A percentile compares a stretch with the other conserved stretches of the same genome.
These are phyloP conservation scores for Pestalotiopsis sp. DNA, from an alignment of 2,329 filamentous ascomycete species.

Conservation along the genomic window DNA sequence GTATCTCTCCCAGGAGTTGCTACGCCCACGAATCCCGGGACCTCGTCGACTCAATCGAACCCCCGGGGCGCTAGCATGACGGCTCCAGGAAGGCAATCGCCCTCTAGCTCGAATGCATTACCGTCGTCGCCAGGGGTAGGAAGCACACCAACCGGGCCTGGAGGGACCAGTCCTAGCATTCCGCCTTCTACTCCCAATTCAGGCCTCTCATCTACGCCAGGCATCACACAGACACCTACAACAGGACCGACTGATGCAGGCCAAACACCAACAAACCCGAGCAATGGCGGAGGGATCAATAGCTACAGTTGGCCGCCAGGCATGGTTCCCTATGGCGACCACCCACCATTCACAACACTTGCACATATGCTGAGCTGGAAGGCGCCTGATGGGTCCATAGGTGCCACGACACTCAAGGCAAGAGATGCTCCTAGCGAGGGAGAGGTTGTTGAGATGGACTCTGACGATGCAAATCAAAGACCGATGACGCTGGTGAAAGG, in stretches of 20 bases:
- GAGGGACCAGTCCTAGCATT: not conserved
- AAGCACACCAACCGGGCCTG: not conserved
- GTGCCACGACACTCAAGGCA: not conserved
- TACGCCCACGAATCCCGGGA: not conserved
- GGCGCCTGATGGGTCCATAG: not conserved
- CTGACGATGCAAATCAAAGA: not conserved
- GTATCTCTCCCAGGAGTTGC: conserved; percentile 9
- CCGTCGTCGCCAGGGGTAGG: not conserved
- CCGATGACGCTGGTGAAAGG: not conserved
- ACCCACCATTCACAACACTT: conserved; percentile 25
- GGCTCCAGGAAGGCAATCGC: conserved; percentile 5
- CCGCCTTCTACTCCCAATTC: not conserved
- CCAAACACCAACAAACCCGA: conserved; percentile 4
- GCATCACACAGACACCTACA: not conserved
- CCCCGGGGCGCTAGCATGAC: not conserved
- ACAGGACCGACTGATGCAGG: conserved; percentile 10
- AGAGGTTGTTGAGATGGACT: not conserved
- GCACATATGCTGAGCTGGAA: conserved; percentile 12
- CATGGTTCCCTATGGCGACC: conserved; percentile 26
- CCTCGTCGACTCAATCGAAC: not conserved
- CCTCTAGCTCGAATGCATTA: not conserved
- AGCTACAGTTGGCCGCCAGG: conserved; percentile 28
- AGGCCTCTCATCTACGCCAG: not conserved
- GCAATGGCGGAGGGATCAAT: conserved; percentile 9
- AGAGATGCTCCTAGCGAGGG: not conserved